Conservation (phyloP, 2,329 filamentous ascomycete species). For the Rhinocladiella similis region DNA sequence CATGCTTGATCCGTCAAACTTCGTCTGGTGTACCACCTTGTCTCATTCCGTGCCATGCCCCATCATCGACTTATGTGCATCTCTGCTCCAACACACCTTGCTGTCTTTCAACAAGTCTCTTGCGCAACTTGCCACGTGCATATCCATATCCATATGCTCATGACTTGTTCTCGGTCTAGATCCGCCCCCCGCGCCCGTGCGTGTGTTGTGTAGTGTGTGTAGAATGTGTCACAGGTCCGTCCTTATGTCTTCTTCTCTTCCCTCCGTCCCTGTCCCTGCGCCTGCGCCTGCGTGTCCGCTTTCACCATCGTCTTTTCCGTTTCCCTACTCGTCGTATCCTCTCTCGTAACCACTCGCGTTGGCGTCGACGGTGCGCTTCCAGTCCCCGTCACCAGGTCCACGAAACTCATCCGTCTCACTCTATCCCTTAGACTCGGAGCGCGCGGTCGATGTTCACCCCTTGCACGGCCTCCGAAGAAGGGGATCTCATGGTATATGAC, state of each 20-base stretch:
- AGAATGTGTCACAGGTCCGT: too few species aligned
- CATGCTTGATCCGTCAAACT: too few species aligned
- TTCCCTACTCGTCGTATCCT: slow-evolving; percentile 1
- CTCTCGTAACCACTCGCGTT: neutral
- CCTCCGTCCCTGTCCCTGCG: neutral
- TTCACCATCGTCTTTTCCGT: neutral
- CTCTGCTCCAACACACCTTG: too few species aligned
- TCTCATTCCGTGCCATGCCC: too few species aligned
- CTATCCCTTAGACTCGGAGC: slow-evolving; percentile 60
- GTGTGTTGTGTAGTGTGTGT: too few species aligned
- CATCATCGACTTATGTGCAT: too few species aligned
- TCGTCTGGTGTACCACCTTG: too few species aligned
- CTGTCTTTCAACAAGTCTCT: too few species aligned
- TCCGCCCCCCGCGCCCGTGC: too few species aligned
- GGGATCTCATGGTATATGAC: slow-evolving; percentile 60
- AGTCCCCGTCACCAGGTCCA: slow-evolving; percentile 13
- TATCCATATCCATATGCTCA: too few species aligned
- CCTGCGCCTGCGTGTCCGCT: neutral
- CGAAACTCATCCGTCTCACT: slow-evolving; percentile 20
- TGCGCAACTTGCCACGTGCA: too few species aligned
- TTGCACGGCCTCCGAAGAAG: slow-evolving; percentile 60
- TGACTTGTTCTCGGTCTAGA: too few species aligned
- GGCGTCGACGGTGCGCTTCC: neutral
- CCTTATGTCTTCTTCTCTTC: neutral
- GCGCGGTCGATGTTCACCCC: slow-evolving; percentile 59